phyloP scores from a whole-genome alignment of 2,329 filamentous ascomycete species.

The Hysterium pulicare region DNA sequence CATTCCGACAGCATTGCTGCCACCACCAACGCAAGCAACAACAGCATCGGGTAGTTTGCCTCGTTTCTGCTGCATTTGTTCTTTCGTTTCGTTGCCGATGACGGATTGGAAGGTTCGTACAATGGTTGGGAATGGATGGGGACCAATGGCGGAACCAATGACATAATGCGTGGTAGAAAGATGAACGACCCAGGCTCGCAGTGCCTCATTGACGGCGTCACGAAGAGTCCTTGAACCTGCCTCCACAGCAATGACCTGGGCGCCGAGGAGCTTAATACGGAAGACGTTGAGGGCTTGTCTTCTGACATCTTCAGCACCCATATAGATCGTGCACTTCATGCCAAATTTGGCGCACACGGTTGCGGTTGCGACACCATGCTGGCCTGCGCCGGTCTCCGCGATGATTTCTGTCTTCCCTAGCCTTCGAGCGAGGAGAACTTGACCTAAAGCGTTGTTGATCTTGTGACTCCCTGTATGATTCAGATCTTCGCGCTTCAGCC shows the following conservation, averaged over 20 bases:
- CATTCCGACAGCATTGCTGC: slow-evolving; percentile 94
- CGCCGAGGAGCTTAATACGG: slow-evolving; percentile 93
- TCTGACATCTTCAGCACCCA: slow-evolving; percentile 96
- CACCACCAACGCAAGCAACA: slow-evolving; percentile 93
- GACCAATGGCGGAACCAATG: slow-evolving; percentile 94
- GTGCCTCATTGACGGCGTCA: slow-evolving; percentile 83
- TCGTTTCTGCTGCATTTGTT: slow-evolving; percentile 79
- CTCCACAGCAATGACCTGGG: slow-evolving; percentile 88
- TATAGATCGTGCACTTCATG: slow-evolving; percentile 97
- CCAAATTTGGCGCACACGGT: slow-evolving; percentile 98
- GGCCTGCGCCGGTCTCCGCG: slow-evolving; percentile 93
- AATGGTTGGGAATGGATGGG: slow-evolving; percentile 96
- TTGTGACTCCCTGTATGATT: slow-evolving; percentile 99
- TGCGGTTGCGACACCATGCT: slow-evolving; percentile 96
- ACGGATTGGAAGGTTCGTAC: slow-evolving; percentile 97
- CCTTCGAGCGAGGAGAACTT: slow-evolving; percentile 79
- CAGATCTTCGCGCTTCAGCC: slow-evolving; percentile 94
- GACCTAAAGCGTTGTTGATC: slow-evolving; percentile 97
- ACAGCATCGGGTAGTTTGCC: slow-evolving; percentile 93
- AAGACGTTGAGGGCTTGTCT: slow-evolving; percentile 97
- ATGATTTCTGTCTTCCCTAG: slow-evolving; percentile 97
- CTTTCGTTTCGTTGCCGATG: slow-evolving; percentile 91
- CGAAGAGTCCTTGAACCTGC: slow-evolving; percentile 69
- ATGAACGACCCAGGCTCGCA: slow-evolving; percentile 89
- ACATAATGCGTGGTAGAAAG: slow-evolving; percentile 97